Evolutionary conservation across 495 filamentous ascomycete species (phyloP), one percentile per base, ranked within the genome.

Genomic region (Xylaria grammica): DNA sequence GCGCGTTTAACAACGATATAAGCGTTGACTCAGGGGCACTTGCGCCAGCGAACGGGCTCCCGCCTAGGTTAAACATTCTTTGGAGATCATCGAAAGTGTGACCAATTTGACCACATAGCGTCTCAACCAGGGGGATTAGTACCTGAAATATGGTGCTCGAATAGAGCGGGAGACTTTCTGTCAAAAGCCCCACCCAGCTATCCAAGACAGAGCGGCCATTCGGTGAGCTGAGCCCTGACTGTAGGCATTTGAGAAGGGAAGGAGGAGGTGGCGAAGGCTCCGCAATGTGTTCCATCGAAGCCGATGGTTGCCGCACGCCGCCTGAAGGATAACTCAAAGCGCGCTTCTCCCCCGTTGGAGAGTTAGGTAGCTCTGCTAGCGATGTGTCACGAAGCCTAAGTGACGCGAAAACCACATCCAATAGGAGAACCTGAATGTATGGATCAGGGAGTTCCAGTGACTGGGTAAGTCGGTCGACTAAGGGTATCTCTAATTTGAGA

Each of bases 181-280:
- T 84, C n/a, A 99, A 83, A 55, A 99, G 90, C 38, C 85, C 81
- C 22, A 97, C 86, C 95, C 95, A 99, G 66, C 90, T 91, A 63
- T 97, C 93, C 34, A 99, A 80, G 22, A 94, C 88, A 20, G 87
- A 84, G 20, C 91, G 87, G 60, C 90, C 93, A 55, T 83, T 89
- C 13, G 82, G 70, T 17, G 92, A 90, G 52, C 91, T 86, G 64
- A 99, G 90, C 4, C 92, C 95, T 45, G 86, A 86, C 32, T 91
- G 84, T 40, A 99, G 84, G 70, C 92, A 96, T 59, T 91, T 91
- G 10, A 98, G 76, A 32, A 99, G 79, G 38, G 88, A 83, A 2
- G 87, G 81, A 3, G 92, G 91, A n/a, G 92, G 91, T 3, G 85
- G 80, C 44, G 74, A 75, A 2, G 69, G 50, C 13, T 69, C 63